Base-by-base conservation (phyloP, 805 yeast species). In the Zygosaccharomyces kombuchaensis region DNA sequence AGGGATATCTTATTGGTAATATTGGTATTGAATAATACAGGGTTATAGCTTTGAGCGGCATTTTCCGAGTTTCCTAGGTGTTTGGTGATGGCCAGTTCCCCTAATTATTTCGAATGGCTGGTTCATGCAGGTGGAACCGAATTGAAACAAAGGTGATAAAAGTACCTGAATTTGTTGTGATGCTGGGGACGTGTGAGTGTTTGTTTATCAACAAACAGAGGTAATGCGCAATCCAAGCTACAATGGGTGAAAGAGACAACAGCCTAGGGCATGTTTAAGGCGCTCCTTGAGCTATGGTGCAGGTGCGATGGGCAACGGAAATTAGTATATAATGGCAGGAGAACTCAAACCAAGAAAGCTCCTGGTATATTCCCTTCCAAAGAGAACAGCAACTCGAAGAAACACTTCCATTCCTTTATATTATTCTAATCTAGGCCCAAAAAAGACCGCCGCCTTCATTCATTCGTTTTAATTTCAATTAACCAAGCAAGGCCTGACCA, bases 111-210 rank as follows among this genome's bases (percentile, higher is more conserved):
- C 34, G 19, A 29, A 44, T 46, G 49, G 49, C 45, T 46, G 45
- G 49, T 37, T 44, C 10, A n/a, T 13, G n/a, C 25, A 32, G 16
- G 2, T 41, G 45, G 43, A 46, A 46, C 49, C 34, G 23, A 36
- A 16, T 14, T 37, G 29, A 25, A 36, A 38, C 41, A 27, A 27
- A 17, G 10, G 34, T 16, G 31, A 16, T 10, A 23, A 7, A 17
- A 12, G 22, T 9, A 16, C 12, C 12, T 8, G 9, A 9, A 27
- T 7, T 6, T 38, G 31, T 38, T 38, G 31, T 38, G 25, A 14
- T 38, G 41, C 41, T 38, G 41, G 38, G 27, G 38, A 25, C 25
- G 32, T 40, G 44, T n/a, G 21, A 16, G n/a, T 10, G 23, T 32
- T 12, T 43, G 43, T 44, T 44, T 44, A 37, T 37, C 21, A 23